Percentiles rank a stretch among this genome's conserved stretches.
Conservation (phyloP, 2,329 filamentous ascomycete species). For the Epichloe aotearoae region DNA sequence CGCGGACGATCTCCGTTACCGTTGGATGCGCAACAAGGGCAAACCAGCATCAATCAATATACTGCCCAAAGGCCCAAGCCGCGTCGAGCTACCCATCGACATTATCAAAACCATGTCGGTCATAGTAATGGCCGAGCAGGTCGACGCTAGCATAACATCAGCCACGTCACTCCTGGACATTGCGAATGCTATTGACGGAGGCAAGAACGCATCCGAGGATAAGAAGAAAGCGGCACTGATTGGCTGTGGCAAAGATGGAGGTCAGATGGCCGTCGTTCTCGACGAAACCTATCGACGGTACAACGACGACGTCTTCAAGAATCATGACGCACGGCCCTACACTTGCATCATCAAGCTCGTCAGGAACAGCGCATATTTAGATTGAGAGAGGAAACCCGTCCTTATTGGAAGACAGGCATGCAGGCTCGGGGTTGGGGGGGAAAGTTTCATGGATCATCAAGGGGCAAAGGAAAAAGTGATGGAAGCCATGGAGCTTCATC, state of each 20-base stretch:
- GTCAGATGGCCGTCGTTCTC: slow-evolving; percentile 5
- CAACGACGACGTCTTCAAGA: no score
- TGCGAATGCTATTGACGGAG: slow-evolving; percentile 13
- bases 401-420: no score
- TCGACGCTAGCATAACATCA: slow-evolving; percentile 6
- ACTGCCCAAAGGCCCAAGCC: slow-evolving; percentile 8
- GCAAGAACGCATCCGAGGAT: slow-evolving; percentile 1
- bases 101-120: slow-evolving; percentile 1
- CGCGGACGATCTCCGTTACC: slow-evolving; percentile 2
- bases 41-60: slow-evolving; percentile 4
- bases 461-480: no score
- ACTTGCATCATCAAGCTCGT: slow-evolving; percentile 6
- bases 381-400: no score
- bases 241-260: slow-evolving; percentile 15
- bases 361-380: accelerated
- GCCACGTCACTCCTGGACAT: slow-evolving; percentile 12
- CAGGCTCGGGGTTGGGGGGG: no score
- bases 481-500: no score
- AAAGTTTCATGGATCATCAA: no score
- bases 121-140: slow-evolving; percentile 7
- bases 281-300: accelerated
- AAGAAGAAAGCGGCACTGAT: slow-evolving; percentile 9
- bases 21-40: background rate
- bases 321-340: background rate
- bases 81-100: slow-evolving; percentile 9